Base-by-base conservation (phyloP, 2,329 filamentous ascomycete genomes). In the Beauveria australis region DNA sequence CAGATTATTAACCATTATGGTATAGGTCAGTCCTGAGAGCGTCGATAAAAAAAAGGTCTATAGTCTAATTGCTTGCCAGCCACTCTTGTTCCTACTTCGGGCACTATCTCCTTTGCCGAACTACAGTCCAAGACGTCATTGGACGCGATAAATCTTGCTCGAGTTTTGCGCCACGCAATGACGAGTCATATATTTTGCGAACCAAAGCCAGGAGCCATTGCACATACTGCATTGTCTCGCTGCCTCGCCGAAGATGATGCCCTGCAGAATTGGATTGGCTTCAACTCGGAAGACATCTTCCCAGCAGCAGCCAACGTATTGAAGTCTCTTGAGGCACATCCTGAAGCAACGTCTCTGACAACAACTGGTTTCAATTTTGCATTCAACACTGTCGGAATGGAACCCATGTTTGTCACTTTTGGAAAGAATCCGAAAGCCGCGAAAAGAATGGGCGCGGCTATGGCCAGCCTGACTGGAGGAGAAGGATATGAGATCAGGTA, bases 161-260 rank as follows among this genome's bases (percentile, higher is more conserved):
- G 81, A 51, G 71, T 81, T 7, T 69, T 83, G 30, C 79, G 83
- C 8, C 78, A 84, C 67, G 81, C 79, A 44, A 85, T 85, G 76
- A 84, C 81, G 14, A 81, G 79, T 64, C 73, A 75, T 12, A 75
- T 86, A 61, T 85, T 87, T 70, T 67, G 72, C 48, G 83, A 86
- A 64, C 76, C 79, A 1, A 68, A 69, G 5, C 78, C 79, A 0
- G 78, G 79, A 1, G 63, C 76, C 2, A 77, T 86, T 62, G 78
- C 77, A 9, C 84, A 87, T 67, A 84, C 81, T 2, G 78, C 80
- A 1, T 75, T 77, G 1, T 85, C 82, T 1, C 76, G 75, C 4
- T 68, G 79, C 2, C 74, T 87, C 1, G 78, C 77, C 14, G 74
- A 79, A 59, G 78, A 84, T 65, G 64, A 67, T 2, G 67, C 70